Evolutionary conservation across 2,329 filamentous ascomycete genomes (phyloP).

Genomic region (Penicillium sp.): DNA sequence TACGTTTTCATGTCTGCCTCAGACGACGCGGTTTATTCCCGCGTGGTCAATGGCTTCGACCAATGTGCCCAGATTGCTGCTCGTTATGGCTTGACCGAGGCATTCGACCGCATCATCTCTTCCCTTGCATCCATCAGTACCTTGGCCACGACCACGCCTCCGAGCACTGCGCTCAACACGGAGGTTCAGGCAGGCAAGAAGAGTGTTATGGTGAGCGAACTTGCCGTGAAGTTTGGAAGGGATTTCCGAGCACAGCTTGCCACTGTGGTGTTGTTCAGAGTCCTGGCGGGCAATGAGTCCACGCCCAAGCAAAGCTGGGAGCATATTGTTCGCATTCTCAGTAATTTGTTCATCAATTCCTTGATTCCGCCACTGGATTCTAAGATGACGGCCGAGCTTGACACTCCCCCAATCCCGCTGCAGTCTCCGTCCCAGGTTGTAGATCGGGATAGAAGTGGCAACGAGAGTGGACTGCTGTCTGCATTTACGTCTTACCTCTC

Average conservation of each 20-base stretch:
- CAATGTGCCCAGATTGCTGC: slow-evolving; percentile 92
- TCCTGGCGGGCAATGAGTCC: slow-evolving; percentile 77
- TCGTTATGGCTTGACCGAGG: slow-evolving; percentile 75
- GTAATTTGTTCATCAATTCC: slow-evolving; percentile 94
- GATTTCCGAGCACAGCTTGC: slow-evolving; percentile 92
- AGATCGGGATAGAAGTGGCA: slow-evolving; percentile 71
- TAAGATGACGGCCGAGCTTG: slow-evolving; percentile 59
- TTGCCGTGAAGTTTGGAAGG: slow-evolving; percentile 89
- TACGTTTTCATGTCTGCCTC: slow-evolving; percentile 99
- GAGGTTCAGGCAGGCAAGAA: slow-evolving; percentile 89
- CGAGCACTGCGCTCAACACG: slow-evolving; percentile 85
- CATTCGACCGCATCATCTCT: slow-evolving; percentile 86
- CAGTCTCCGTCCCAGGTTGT: slow-evolving; percentile 90
- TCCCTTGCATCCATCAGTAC: slow-evolving; percentile 88
- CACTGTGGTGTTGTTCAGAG: slow-evolving; percentile 89
- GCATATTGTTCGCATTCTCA: slow-evolving; percentile 81
- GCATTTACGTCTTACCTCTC: slow-evolving; percentile 95
- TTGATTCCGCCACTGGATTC: slow-evolving; percentile 76
- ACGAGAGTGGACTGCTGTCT: slow-evolving; percentile 82
- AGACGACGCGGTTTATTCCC: slow-evolving; percentile 89
- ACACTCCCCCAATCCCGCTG: slow-evolving; percentile 75
- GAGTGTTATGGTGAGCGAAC: slow-evolving; percentile 96
- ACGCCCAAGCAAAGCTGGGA: slow-evolving; percentile 57
- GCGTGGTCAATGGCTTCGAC: slow-evolving; percentile 90
- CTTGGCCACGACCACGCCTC: slow-evolving; percentile 66